Evolutionary conservation across 371 early-diverging fungal species (phyloP).

Genomic region (Conidiobolus coronatus): DNA sequence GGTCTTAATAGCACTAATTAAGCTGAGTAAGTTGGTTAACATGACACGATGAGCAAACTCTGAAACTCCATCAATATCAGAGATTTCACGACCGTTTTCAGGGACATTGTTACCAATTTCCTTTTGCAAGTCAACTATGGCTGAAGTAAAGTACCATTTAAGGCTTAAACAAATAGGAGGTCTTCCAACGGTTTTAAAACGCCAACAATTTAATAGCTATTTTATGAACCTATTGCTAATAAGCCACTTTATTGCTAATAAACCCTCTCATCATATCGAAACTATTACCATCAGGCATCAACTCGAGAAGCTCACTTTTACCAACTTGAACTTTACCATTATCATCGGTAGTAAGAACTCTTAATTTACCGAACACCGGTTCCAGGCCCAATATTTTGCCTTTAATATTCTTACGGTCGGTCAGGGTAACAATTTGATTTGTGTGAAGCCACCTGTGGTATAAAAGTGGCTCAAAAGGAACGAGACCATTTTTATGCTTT

Average conservation of each 20-base stretch:
- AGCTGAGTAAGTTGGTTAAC: conserved; percentile 67
- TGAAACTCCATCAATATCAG: conserved; percentile 56
- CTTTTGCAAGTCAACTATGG: conserved; percentile 80
- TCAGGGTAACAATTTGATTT: conserved; percentile 39
- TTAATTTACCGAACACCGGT: conserved; percentile 43
- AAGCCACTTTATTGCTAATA: conserved; percentile 59
- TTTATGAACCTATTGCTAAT: too few species aligned
- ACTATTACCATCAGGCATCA: conserved; percentile 88
- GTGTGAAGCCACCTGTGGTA: conserved; percentile 71
- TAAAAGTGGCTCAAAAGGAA: conserved; percentile 43
- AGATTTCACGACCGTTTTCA: conserved; percentile 73
- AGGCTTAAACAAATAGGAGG: too few species aligned
- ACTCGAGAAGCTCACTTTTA: conserved; percentile 18
- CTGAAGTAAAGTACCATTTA: too few species aligned
- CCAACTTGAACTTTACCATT: conserved; percentile 9
- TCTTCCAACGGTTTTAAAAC: too few species aligned
- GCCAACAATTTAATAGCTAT: too few species aligned
- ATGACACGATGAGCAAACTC: conserved; percentile 84
- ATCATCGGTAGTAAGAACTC: conserved; percentile 27
- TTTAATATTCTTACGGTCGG: conserved; percentile 21
- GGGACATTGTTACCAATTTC: conserved; percentile 64
- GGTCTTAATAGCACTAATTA: conserved; percentile 58
- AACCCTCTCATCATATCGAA: conserved; percentile 89
- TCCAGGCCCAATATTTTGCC: conserved; percentile 59
- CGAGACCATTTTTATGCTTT: conserved; percentile 28